A percentile compares a stretch with the other conserved stretches of the same genome.
Conservation (phyloP, 352 stramenopile genomes). For the Globisporangium alternatum region DNA sequence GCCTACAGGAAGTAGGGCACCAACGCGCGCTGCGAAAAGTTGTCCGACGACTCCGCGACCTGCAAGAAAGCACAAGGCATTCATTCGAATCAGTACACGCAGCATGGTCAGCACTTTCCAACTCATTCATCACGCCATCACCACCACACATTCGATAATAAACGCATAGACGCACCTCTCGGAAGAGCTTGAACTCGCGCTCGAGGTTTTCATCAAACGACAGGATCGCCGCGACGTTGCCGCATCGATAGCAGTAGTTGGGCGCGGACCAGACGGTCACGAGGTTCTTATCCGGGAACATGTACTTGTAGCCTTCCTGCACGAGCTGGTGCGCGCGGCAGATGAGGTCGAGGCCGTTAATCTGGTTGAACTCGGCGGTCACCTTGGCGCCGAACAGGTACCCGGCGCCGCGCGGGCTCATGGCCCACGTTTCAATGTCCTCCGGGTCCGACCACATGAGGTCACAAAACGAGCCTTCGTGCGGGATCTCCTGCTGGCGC, state of each 20-base stretch:
- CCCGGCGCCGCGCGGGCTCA: slow-evolving; percentile 85
- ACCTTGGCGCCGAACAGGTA: slow-evolving; percentile 89
- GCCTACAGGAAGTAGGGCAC: slow-evolving; percentile 87
- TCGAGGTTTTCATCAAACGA: slow-evolving; percentile 83
- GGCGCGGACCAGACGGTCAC: slow-evolving; percentile 82
- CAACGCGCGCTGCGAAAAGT: slow-evolving; percentile 66
- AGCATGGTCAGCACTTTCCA: not conserved
- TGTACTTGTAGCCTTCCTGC: slow-evolving; percentile 91
- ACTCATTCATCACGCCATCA: not conserved
- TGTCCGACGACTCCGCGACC: slow-evolving; percentile 83
- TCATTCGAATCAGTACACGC: slow-evolving; percentile 2
- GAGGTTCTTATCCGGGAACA: slow-evolving; percentile 84
- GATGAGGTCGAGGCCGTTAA: slow-evolving; percentile 88
- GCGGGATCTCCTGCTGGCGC: slow-evolving; percentile 94
- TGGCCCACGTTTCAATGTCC: slow-evolving; percentile 90
- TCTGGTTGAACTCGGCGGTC: slow-evolving; percentile 89
- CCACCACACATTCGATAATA: slow-evolving; percentile 6
- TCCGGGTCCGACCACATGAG: slow-evolving; percentile 98
- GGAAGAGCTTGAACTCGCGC: slow-evolving; percentile 87
- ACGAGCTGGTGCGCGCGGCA: slow-evolving; percentile 88
- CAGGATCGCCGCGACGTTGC: slow-evolving; percentile 82
- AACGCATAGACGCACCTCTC: slow-evolving; percentile 49
- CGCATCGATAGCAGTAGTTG: slow-evolving; percentile 88
- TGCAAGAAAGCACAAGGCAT: slow-evolving; percentile 15
- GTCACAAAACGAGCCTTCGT: slow-evolving; percentile 96